These are phyloP conservation scores for Phytophthora colocasiae DNA, from an alignment of 352 stramenopile species.

Conservation along the genomic window DNA sequence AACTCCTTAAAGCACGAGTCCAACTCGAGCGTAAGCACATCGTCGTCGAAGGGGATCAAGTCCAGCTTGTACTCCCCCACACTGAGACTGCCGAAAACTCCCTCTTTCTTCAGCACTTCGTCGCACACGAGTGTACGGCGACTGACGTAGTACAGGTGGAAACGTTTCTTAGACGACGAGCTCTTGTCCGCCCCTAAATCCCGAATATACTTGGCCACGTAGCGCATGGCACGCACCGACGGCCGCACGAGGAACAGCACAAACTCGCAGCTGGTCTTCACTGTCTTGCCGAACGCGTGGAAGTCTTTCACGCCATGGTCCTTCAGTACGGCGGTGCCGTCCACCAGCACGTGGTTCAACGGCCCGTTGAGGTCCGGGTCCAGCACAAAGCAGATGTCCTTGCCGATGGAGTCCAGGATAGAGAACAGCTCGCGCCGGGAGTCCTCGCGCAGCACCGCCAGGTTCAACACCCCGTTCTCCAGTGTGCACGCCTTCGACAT, in stretches of 20 bases:
- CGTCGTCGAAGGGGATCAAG: constrained; percentile 96
- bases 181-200: constrained; percentile 55
- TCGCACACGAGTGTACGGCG: constrained; percentile 92
- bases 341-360: constrained; percentile 88
- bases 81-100: constrained; percentile 86
- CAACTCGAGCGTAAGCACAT: constrained; percentile 95
- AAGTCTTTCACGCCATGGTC: constrained; percentile 89
- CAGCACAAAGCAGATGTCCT: constrained; percentile 90
- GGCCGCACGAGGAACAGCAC: constrained; percentile 91
- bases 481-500: constrained; percentile 87
- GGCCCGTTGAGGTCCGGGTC: constrained; percentile 84
- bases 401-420: constrained; percentile 85
- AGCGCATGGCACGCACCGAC: constrained; percentile 75
- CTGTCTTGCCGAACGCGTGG: constrained; percentile 78
- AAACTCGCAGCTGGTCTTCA: constrained; percentile 87
- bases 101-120: constrained; percentile 92
- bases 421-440: constrained; percentile 84
- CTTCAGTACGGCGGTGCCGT: constrained; percentile 86
- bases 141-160: constrained; percentile 91
- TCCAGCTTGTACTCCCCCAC: constrained; percentile 94
- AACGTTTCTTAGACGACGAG: constrained; percentile 68
- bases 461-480: constrained; percentile 87
- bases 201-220: constrained; percentile 82
- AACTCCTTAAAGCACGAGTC: constrained; percentile 87
- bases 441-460: constrained; percentile 87